Evolutionary conservation across 768 basidiomycete species (phyloP), one percentile per base, ranked within the genome.

Genomic region (Amanita jacksonii): DNA sequence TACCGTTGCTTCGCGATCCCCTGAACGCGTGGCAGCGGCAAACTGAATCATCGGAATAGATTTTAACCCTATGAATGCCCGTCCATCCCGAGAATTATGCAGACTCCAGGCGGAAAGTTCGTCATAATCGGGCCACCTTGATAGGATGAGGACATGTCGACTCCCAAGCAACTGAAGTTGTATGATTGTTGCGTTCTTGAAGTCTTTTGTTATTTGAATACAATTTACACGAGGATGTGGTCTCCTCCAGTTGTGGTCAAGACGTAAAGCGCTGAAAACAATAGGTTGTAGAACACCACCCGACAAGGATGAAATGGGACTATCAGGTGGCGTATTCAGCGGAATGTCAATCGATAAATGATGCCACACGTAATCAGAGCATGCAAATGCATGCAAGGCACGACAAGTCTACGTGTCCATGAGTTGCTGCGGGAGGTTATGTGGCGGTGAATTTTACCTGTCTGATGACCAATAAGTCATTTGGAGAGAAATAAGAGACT

Each of bases 321-420:
- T 50, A 38, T 66, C 59, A 12, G 52, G 47, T 22, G 70, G 66
- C 0, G 73, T 52, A 53, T 76, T 70, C 43, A 70, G 55, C 42
- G 76, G 71, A 24, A 79, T 54, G 53, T 71, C 67, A 24, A 72
- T 48, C 27, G 62, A 62, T 46, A 73, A 50, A 25, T 65, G 64
- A 57, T 73, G 77, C 76, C 77, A 79, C 30, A 76, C 56, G 55
- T 76, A 76, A 53, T 81, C 72, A 31, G 57, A 57, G 38, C 64
- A 65, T 10, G 66, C 68, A 33, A 73, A 66, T n/a, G 68, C 67
- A 60, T 80, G 69, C 46, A 78, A 58, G 48, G 60, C 70, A 70
- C 77, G 79, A 67, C 76, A 76, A 57, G 74, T 70, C 74, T 80
- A 57, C 62, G 63, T 65, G 63, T 56, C 38, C 13, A 41, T 32